phyloP scores from a whole-genome alignment of 2,329 filamentous ascomycete genomes.

The Arthrinium puccinioides region DNA sequence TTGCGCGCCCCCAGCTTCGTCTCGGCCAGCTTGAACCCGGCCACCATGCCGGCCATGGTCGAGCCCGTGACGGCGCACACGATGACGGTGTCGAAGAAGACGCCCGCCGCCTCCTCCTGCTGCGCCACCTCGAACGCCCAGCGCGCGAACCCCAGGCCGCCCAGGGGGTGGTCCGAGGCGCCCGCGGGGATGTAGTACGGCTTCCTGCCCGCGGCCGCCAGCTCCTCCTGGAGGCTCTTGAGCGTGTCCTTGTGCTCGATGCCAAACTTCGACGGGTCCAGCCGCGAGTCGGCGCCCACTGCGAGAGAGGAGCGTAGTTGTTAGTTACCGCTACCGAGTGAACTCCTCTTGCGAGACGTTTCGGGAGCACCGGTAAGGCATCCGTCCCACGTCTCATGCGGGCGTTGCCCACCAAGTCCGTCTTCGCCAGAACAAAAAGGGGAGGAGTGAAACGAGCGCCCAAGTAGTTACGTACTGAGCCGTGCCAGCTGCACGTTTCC shows the following conservation, averaged over 20 bases:
- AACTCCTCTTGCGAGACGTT: too few relatives aligned
- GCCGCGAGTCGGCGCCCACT: conserved; percentile 57
- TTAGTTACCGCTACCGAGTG: too few relatives aligned
- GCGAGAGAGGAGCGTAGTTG: too few relatives aligned
- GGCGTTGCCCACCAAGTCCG: too few relatives aligned
- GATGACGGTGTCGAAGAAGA: conserved; percentile 62
- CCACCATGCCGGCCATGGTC: conserved; percentile 65
- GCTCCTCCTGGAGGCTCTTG: conserved; percentile 44
- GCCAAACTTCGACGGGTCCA: conserved; percentile 55
- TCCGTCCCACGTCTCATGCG: too few relatives aligned
- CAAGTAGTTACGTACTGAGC: too few relatives aligned
- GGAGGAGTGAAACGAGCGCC: too few relatives aligned
- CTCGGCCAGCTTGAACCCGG: conserved; percentile 61
- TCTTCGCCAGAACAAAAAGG: too few relatives aligned
- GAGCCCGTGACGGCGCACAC: conserved; percentile 67
- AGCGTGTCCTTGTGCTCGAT: conserved; percentile 62
- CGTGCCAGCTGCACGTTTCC: conserved; percentile 67
- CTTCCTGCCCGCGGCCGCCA: conserved; percentile 44
- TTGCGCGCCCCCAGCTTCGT: conserved; percentile 33
- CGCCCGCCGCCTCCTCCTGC: conserved; percentile 53
- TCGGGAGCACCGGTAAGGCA: too few relatives aligned
- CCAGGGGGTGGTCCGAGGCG: conserved; percentile 62
- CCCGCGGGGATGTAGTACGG: conserved; percentile 69
- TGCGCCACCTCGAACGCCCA: conserved; percentile 63
- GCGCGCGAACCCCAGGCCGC: conserved; percentile 62